Evolutionary conservation across 768 basidiomycete genomes (phyloP).

Genomic region (Sarcodon sp.): DNA sequence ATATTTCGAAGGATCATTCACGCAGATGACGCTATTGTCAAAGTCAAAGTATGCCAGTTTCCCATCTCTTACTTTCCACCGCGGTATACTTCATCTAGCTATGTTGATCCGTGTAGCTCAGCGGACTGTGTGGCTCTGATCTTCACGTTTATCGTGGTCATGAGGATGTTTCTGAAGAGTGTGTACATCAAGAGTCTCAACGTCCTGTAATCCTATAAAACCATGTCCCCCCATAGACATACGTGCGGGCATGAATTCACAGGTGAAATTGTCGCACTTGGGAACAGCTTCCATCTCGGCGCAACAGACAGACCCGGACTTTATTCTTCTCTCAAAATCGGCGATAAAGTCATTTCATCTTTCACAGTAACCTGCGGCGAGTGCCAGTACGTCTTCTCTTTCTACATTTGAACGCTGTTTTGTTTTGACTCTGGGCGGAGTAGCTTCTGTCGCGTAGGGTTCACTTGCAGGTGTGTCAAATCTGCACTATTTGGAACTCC

Average conservation of each 20-base stretch:
- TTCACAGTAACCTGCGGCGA: slow-evolving; percentile 80
- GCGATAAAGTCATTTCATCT: slow-evolving; percentile 70
- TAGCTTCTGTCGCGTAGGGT: slow-evolving; percentile 64
- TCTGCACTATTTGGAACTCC: slow-evolving; percentile 57
- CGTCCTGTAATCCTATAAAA: neutral
- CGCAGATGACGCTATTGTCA: slow-evolving; percentile 70
- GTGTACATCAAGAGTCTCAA: slow-evolving; percentile 12
- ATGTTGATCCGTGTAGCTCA: slow-evolving; percentile 27
- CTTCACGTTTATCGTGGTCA: slow-evolving; percentile 65
- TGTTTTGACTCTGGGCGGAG: neutral
- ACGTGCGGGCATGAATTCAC: slow-evolving; percentile 71
- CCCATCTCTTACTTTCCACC: neutral
- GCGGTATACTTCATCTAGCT: neutral
- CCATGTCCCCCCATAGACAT: slow-evolving; percentile 24
- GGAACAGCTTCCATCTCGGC: slow-evolving; percentile 35
- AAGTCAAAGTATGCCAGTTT: slow-evolving; percentile 39
- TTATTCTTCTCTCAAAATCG: slow-evolving; percentile 51
- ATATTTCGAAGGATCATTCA: slow-evolving; percentile 39
- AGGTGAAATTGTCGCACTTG: slow-evolving; percentile 58
- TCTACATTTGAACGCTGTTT: neutral
- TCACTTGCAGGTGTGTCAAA: slow-evolving; percentile 54
- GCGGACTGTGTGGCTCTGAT: slow-evolving; percentile 64
- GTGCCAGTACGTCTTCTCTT: slow-evolving; percentile 49
- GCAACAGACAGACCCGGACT: slow-evolving; percentile 39
- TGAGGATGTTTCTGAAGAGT: slow-evolving; percentile 39